Base-by-base conservation (phyloP, 2,329 filamentous ascomycete species). In the Xylaria sp. region DNA sequence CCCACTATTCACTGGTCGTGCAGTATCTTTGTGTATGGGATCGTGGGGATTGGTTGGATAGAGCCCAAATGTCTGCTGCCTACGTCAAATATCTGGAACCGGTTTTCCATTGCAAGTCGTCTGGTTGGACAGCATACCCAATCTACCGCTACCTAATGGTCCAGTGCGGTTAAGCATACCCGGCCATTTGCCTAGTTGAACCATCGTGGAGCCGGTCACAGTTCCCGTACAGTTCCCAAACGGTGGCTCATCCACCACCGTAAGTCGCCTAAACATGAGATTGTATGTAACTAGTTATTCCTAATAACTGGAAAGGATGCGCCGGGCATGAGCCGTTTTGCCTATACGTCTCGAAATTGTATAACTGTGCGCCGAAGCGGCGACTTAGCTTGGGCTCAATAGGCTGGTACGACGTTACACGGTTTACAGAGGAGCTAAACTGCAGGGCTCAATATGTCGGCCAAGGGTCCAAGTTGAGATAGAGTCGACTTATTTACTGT, bases 191-290 rank as follows among this genome's bases (percentile, higher is more conserved):
- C n/a, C 48, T 60, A 67, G 59, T 15, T 52, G 28, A 23, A 59
- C 23, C 9, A 55, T 46, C 64, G 63, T 39, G 59, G 67, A 54
- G 60, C 57, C 65, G 12, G 25, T 37, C 60, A 70, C 65, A 70
- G 68, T 70, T 70, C 46, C 68, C 65, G 65, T 61, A 65, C 68
- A 70, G 68, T 70, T 60, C 18, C 48, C 59, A 25, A 50, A 59
- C 55, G 10, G 51, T 58, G 28, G 15, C 46, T 18, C 8, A 20
- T 52, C 25, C 31, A 20, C 23, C 13, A 20, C 51, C 44, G n/a
- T n/a, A 13, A 6, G n/a, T 15, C 7, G 15, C 28, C 20, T 56
- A 28, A 56, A 44, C 41, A 34, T 13, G n/a, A 46, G 18, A 13
- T n/a, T 48, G 10, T 31, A 6, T 39, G 28, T 46, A 3, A 37